Base-by-base conservation (phyloP, 768 basidiomycete species). In the Podaxis sp. region DNA sequence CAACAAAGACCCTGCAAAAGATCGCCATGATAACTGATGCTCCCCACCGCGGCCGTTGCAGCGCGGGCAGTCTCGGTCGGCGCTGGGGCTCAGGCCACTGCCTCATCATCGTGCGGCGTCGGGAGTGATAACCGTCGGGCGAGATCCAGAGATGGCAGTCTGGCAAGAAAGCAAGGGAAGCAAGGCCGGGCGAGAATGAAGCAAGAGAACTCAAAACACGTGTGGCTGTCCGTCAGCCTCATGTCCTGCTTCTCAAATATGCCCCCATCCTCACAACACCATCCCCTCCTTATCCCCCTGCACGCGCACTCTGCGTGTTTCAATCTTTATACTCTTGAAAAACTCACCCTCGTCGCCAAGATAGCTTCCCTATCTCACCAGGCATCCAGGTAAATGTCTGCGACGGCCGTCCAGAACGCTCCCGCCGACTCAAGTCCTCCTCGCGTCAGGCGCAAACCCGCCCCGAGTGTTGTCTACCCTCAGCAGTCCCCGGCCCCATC, bases 361-460 rank as follows among this genome's bases (percentile, higher is more conserved):
- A 60, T 60, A 60, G 41, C 56, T 33, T 17, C 15, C 17, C 36
- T 24, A 28, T 30, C 13, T 48, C 37, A 36, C 59, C 12, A 24
- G 37, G 26, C 56, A 20, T 44, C 15, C n/a, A 13, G 41, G n/a
- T 20, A 24, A 38, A 48, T 49, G 57, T 58, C 57, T 40, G 48
- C 57, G 57, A 22, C 57, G 13, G 28, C 49, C n/a, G n/a, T n/a
- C 56, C 40, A 36, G 24, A 22, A 13, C 52, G 37, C 40, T 20
- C 24, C 4, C 33, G 7, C 3, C 49, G 58, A 59, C 36, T 11
- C 48, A 20, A 49, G 6, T 4, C 15, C 58, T 36, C 17, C 65
- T 54, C 71, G 71, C 52, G 72, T 85, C 67, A 82, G 74, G 68
- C 84, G 88, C 60, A 88, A 88, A 68, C 87, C 84, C 4, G 76